These are phyloP conservation scores for Leccinum incarnatum DNA, from an alignment of 768 basidiomycete species.

Conservation along the genomic window DNA sequence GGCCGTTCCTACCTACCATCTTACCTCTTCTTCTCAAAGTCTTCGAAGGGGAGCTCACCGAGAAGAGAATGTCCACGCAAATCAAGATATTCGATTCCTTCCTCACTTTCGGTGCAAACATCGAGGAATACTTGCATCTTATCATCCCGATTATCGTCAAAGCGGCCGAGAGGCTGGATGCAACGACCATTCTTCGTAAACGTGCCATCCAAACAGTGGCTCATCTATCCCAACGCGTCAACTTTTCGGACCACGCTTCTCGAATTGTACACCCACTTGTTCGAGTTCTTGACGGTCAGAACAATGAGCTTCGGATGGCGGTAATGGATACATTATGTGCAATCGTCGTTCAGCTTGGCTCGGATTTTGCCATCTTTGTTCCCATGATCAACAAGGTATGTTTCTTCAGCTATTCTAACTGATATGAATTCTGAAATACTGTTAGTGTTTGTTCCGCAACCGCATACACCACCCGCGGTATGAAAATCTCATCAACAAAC, in stretches of 20 bases:
- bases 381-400: conserved; percentile 93
- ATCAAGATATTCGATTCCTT: conserved; percentile 94
- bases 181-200: conserved; percentile 71
- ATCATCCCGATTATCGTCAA: conserved; percentile 93
- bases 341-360: conserved; percentile 87
- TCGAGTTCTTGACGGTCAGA: conserved; percentile 71
- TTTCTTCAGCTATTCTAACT: neutral
- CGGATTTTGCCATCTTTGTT: conserved; percentile 97
- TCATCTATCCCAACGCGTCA: conserved; percentile 85
- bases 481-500: conserved; percentile 82
- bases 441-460: conserved; percentile 70
- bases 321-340: conserved; percentile 95
- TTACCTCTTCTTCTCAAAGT: conserved; percentile 87
- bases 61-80: conserved; percentile 74
- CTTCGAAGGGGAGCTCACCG: conserved; percentile 84
- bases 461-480: conserved; percentile 80
- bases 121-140: conserved; percentile 97
- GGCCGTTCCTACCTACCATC: conserved; percentile 89
- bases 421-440: neutral
- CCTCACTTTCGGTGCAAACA: conserved; percentile 91
- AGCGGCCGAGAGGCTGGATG: conserved; percentile 82
- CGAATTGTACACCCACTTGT: conserved; percentile 95
- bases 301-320: conserved; percentile 76
- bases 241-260: conserved; percentile 97
- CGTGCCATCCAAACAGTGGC: conserved; percentile 90